These are phyloP conservation scores for Rhodosporidiobolus sp. DNA, from an alignment of 768 basidiomycete genomes.

Conservation along the genomic window DNA sequence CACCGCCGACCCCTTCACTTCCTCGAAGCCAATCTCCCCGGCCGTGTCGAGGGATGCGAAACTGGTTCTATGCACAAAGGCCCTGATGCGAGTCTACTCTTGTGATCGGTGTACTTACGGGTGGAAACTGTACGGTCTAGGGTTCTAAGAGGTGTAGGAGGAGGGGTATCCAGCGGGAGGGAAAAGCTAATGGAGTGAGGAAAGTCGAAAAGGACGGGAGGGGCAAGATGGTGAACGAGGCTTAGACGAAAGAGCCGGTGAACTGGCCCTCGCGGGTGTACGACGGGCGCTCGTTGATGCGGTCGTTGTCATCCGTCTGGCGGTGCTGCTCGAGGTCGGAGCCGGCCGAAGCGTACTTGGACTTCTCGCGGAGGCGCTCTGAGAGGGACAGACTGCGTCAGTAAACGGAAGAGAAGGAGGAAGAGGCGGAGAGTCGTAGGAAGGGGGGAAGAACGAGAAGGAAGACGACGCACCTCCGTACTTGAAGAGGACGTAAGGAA, in stretches of 20 bases:
- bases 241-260: not conserved
- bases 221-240: not conserved
- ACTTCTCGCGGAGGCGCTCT: constrained; percentile 28
- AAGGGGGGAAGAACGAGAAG: not conserved
- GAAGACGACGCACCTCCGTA: constrained; percentile 17
- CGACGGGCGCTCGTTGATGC: constrained; percentile 1
- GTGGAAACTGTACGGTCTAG: too few species aligned
- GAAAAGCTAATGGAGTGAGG: not conserved
- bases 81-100: too few species aligned
- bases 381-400: too few species aligned
- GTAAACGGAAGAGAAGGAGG: too few species aligned
- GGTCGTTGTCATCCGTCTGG: constrained; percentile 2
- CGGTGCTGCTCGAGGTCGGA: constrained; percentile 15
- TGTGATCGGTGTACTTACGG: too few species aligned
- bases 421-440: not conserved
- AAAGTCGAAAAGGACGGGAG: not conserved
- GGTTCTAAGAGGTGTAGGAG: too few species aligned
- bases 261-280: constrained; percentile 6
- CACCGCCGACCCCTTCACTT: too few species aligned
- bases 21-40: too few species aligned
- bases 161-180: too few species aligned
- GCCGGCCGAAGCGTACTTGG: constrained; percentile 27
- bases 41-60: too few species aligned
- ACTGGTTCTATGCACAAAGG: too few species aligned
- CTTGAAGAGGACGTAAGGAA: constrained; percentile 34